Evolutionary conservation across 768 basidiomycete species (phyloP).

Genomic region (Gloeostereum incarnatum): DNA sequence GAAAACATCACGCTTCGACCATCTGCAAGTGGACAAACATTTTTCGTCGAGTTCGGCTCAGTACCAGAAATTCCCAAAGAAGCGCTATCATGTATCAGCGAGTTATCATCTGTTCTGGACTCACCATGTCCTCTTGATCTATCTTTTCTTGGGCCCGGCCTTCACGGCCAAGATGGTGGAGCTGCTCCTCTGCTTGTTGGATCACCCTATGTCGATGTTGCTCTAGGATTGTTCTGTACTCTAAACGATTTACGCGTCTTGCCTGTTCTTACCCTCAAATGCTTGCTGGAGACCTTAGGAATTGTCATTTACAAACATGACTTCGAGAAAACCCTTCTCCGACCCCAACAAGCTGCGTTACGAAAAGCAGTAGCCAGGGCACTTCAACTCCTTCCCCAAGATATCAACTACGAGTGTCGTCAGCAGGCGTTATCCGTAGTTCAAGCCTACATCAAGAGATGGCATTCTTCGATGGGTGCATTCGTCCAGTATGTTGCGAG

Average conservation of each 20-base stretch:
- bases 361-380: slow-evolving; percentile 42
- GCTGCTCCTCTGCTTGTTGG: slow-evolving; percentile 44
- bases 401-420: slow-evolving; percentile 58
- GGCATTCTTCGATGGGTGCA: slow-evolving; percentile 40
- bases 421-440: slow-evolving; percentile 53
- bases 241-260: slow-evolving; percentile 33
- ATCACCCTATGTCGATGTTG: slow-evolving; percentile 52
- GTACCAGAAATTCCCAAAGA: slow-evolving; percentile 29
- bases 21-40: slow-evolving; percentile 34
- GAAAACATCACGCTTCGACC: slow-evolving; percentile 35
- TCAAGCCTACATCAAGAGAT: slow-evolving; percentile 55
- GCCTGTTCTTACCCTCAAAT: slow-evolving; percentile 50
- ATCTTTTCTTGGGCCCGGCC: slow-evolving; percentile 29
- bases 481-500: slow-evolving; percentile 47
- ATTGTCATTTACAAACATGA: slow-evolving; percentile 70
- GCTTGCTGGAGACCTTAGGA: slow-evolving; percentile 51
- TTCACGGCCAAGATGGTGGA: slow-evolving; percentile 33
- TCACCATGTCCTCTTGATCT: slow-evolving; percentile 40
- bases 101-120: slow-evolving; percentile 52
- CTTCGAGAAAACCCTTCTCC: slow-evolving; percentile 44
- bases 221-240: slow-evolving; percentile 40
- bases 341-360: slow-evolving; percentile 42
- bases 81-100: slow-evolving; percentile 47
- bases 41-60: slow-evolving; percentile 46
- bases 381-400: slow-evolving; percentile 39